Percentiles rank a stretch among this genome's conserved stretches.
phyloP scores from a whole-genome alignment of 192 early-diverging fungal genomes.

The Geranomyces variabilis region DNA sequence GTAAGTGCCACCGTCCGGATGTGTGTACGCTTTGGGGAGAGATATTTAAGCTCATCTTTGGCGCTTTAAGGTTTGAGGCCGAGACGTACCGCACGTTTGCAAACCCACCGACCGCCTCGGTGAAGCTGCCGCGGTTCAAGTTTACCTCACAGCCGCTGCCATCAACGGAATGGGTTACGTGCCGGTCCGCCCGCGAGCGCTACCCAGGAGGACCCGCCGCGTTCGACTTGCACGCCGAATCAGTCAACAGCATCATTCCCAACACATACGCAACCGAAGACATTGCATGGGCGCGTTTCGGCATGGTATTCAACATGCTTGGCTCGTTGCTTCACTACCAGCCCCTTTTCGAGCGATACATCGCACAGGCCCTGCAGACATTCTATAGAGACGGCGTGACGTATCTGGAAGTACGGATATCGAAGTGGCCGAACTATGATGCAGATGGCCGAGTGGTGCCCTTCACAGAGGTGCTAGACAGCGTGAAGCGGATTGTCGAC shows the following conservation, averaged over 20 bases:
- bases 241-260: background rate
- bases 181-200: background rate
- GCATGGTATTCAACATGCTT: slow-evolving; percentile 3
- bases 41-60: background rate
- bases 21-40: background rate
- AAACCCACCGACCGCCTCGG: background rate
- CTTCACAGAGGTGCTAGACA: slow-evolving; percentile 10
- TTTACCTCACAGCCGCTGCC: background rate
- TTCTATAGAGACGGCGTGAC: slow-evolving; percentile 1
- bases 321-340: slow-evolving; percentile 7
- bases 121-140: background rate
- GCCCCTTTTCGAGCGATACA: slow-evolving; percentile 16
- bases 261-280: slow-evolving; percentile 10
- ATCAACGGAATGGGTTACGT: background rate
- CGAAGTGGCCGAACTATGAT: slow-evolving; percentile 7
- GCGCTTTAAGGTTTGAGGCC: background rate
- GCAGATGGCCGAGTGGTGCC: background rate
- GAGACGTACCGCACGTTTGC: background rate
- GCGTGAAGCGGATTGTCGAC: slow-evolving; percentile 9
- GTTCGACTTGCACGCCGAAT: background rate
- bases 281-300: slow-evolving; percentile 15
- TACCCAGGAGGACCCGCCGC: slow-evolving; percentile 14
- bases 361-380: background rate
- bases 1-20: background rate
- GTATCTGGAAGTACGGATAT: slow-evolving; percentile 8